Percentiles rank a stretch among this genome's conserved stretches.
phyloP scores from a whole-genome alignment of 2,329 filamentous ascomycete genomes.

The Monosporascus sp. region DNA sequence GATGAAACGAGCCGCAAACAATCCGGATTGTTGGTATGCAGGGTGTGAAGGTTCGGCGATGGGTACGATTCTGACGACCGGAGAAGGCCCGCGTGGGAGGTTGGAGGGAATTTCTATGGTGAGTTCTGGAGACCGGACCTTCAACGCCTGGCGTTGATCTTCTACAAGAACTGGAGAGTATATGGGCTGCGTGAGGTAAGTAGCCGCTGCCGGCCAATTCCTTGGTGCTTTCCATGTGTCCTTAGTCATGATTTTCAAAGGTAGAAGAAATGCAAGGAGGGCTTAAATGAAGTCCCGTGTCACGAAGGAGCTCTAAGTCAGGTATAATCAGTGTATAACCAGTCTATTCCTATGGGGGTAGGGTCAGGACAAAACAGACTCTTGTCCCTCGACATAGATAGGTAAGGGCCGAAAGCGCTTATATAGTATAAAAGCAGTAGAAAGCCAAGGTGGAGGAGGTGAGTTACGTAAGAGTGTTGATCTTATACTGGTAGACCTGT shows the following conservation, averaged over 20 bases:
- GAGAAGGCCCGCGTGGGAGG: slow-evolving; percentile 37
- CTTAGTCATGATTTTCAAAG: slow-evolving; percentile 15
- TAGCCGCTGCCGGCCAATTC: slow-evolving; percentile 52
- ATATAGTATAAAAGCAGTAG: no score
- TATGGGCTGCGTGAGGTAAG: slow-evolving; percentile 47
- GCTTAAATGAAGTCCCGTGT: neutral
- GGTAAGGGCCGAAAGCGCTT: no score
- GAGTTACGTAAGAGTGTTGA: no score
- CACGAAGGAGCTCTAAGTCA: no score
- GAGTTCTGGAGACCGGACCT: slow-evolving; percentile 25
- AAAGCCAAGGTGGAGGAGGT: no score
- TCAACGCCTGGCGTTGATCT: slow-evolving; percentile 35
- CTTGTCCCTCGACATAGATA: no score
- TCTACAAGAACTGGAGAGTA: slow-evolving; percentile 42
- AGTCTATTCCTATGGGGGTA: no score
- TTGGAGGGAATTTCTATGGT: slow-evolving; percentile 27
- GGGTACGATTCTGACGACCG: slow-evolving; percentile 47
- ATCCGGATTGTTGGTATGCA: slow-evolving; percentile 51
- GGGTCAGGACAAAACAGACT: no score
- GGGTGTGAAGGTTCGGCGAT: slow-evolving; percentile 50
- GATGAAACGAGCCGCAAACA: slow-evolving; percentile 53
- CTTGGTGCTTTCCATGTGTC: slow-evolving; percentile 32
- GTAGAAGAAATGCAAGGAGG: neutral
- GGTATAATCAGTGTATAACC: no score
- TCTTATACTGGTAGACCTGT: no score